These are phyloP conservation scores for Tetradesmus lagerheimii DNA, from an alignment of 139 green algal genomes.

Conservation along the genomic window DNA sequence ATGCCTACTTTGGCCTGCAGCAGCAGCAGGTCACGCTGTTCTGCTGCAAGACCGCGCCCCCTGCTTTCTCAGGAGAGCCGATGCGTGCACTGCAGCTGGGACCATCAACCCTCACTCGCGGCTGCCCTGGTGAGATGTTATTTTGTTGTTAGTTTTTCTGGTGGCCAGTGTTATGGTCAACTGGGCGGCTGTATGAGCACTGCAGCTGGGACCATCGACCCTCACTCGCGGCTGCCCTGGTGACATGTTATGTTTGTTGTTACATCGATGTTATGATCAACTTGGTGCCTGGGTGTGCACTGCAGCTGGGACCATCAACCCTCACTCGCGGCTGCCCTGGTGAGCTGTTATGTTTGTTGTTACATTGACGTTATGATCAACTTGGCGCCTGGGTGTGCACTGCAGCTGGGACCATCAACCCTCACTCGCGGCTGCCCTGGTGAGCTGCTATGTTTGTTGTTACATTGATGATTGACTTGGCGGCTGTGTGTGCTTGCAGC, in stretches of 20 bases:
- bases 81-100: constrained; percentile 20
- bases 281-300: too few relatives aligned
- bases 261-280: neutral
- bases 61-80: constrained; percentile 26
- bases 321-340: neutral
- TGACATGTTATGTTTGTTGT: neutral
- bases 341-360: neutral
- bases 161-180: neutral
- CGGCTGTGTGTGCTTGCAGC: too few relatives aligned
- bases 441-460: neutral
- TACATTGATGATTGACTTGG: too few relatives aligned
- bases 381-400: too few relatives aligned
- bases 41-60: constrained; percentile 30
- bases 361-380: neutral
- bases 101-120: neutral
- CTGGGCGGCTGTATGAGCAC: too few relatives aligned
- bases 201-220: neutral
- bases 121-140: neutral
- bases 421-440: neutral
- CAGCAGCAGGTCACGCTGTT: constrained; percentile 28
- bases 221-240: constrained; percentile 1
- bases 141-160: neutral
- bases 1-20: constrained; percentile 22
- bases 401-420: neutral
- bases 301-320: neutral